phyloP scores from a whole-genome alignment of 2,329 filamentous ascomycete genomes.

The Cercospora sojina region DNA sequence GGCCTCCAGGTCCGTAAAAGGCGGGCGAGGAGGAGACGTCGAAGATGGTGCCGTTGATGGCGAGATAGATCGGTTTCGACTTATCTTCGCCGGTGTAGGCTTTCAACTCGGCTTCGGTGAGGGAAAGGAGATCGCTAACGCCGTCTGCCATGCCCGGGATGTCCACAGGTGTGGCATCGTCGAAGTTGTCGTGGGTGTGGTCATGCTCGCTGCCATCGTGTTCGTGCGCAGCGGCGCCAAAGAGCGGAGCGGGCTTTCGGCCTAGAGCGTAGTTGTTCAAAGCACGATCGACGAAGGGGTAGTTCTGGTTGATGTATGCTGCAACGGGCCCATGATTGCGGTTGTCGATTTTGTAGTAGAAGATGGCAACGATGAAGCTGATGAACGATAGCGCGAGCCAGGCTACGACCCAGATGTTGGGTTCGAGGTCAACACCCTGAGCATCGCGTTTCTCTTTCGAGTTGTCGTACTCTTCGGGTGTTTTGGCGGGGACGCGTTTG shows the following conservation, averaged over 20 bases:
- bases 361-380: constrained; percentile 15
- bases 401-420: constrained; percentile 25
- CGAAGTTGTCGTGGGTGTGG: background rate
- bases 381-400: constrained; percentile 21
- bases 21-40: constrained; percentile 33
- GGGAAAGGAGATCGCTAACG: constrained; percentile 8
- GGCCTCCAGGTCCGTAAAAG: constrained; percentile 37
- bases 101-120: constrained; percentile 30
- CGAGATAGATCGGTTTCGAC: constrained; percentile 33
- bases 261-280: constrained; percentile 13
- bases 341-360: constrained; percentile 31
- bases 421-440: constrained; percentile 23
- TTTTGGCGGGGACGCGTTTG: constrained; percentile 11
- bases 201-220: constrained; percentile 1
- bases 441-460: constrained; percentile 10
- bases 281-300: constrained; percentile 22
- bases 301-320: constrained; percentile 24
- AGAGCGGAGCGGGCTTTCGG: constrained; percentile 10
- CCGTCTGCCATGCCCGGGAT: background rate
- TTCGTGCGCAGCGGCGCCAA: constrained; percentile 19
- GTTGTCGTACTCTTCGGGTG: constrained; percentile 20
- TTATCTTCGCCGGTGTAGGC: constrained; percentile 31
- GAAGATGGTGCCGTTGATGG: constrained; percentile 36
- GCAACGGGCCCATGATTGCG: constrained; percentile 24
- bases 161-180: background rate